Evolutionary conservation across 2,329 filamentous ascomycete species (phyloP), one percentile per base, ranked within the genome.

Genomic region (Immersiporthe knoxdaviesiana): DNA sequence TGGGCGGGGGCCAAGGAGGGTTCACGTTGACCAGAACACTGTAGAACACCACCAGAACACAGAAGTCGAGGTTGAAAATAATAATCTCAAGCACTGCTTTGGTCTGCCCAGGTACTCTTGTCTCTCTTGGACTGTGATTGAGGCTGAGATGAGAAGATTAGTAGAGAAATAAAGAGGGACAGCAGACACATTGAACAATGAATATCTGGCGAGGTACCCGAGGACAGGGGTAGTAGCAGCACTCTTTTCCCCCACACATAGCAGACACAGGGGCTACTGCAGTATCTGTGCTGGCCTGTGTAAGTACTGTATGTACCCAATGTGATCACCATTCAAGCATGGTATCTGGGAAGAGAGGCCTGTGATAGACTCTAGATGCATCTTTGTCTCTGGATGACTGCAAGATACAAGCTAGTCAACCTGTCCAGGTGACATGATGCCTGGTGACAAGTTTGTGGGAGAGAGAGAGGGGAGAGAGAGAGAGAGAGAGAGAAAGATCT

Each of bases 381-480:
- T 47, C 18, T 47, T 47, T 6, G n/a, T 8, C 44, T 47, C 21
- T n/a, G 10, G 18, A 47, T n/a, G 44, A n/a, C 21, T 47, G 21
- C 8, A 7, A 47, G 18, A n/a, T n/a, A n/a, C 2, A 11, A 10
- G 44, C 44, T n/a, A 47, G 44, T 47, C 18, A 16, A 47, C 44
- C 44, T 47, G 44, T 47, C 21, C 44, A 47, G 44, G 44, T 47
- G 44, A 47, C n/a, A 2, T 47, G 44, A 11, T n/a, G 44, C 21
- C 44, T 47, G 44, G 44, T 47, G 44, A 47, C 44, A 47, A 47
- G 44, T n/a, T 47, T n/a, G n/a, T n/a, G n/a, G n/a, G n/a, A n/a
- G n/a, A n/a, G n/a, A n/a, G n/a, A n/a, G n/a, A n/a, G n/a, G n/a
- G n/a, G n/a, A n/a, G n/a, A n/a, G n/a, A n/a, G n/a, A n/a, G n/a